A percentile compares a stretch with the other conserved stretches of the same genome.
Conservation (phyloP, 768 basidiomycete species). For the Termitomyces sp. region DNA sequence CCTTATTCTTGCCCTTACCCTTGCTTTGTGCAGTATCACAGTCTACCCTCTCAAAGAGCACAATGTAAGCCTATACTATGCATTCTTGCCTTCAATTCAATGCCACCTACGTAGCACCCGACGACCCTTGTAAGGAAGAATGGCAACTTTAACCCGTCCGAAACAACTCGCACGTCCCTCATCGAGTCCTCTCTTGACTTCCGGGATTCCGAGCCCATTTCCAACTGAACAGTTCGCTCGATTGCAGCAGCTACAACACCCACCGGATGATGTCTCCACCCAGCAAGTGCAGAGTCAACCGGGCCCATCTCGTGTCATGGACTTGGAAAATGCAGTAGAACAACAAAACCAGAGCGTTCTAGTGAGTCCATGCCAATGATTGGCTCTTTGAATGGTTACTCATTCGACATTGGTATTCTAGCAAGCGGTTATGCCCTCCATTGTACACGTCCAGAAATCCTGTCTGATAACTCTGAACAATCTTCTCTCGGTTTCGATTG, state of each 20-base stretch:
- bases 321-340: slow-evolving; percentile 3
- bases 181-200: slow-evolving; percentile 20
- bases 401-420: slow-evolving; percentile 22
- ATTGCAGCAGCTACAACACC: slow-evolving; percentile 6
- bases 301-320: slow-evolving; percentile 4
- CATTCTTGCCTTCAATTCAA: neutral
- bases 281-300: slow-evolving; percentile 4
- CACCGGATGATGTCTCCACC: neutral
- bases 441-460: slow-evolving; percentile 65
- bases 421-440: slow-evolving; percentile 67
- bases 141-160: slow-evolving; percentile 37
- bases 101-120: neutral
- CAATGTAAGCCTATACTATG: neutral
- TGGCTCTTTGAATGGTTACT: neutral
- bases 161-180: slow-evolving; percentile 19
- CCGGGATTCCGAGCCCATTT: slow-evolving; percentile 35
- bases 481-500: slow-evolving; percentile 48
- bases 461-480: slow-evolving; percentile 71
- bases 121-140: slow-evolving; percentile 10
- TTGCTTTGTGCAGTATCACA: neutral
- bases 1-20: neutral
- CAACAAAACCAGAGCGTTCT: slow-evolving; percentile 9
- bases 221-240: slow-evolving; percentile 28
- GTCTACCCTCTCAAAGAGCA: neutral
- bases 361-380: slow-evolving; percentile 2